A percentile compares a stretch with the other conserved stretches of the same genome.
phyloP scores from a whole-genome alignment of 495 filamentous ascomycete genomes.

The Aspergillus leporis region DNA sequence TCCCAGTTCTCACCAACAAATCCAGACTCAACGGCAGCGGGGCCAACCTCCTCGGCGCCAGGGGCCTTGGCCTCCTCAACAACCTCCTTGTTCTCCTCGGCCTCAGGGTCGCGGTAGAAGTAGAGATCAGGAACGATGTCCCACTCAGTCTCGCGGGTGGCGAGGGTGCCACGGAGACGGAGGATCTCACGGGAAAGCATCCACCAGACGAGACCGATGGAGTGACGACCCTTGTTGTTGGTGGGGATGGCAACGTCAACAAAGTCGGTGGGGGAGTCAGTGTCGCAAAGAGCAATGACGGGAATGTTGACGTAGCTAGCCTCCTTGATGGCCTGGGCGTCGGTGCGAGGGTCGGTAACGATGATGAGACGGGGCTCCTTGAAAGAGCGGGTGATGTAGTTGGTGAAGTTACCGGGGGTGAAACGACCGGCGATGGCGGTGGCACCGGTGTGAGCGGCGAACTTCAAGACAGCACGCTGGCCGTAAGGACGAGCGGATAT shows the following conservation, averaged over 20 bases:
- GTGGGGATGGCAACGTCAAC: conserved; percentile 99
- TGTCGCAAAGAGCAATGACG: conserved; percentile 98
- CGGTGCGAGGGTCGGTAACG: conserved; percentile 98
- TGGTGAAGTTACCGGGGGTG: conserved; percentile 99
- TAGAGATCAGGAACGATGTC: conserved; percentile 99
- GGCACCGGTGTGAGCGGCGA: conserved; percentile 94
- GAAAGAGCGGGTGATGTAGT: conserved; percentile 99
- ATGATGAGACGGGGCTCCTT: conserved; percentile 99
- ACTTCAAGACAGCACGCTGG: conserved; percentile 99
- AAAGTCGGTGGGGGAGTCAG: conserved; percentile 98
- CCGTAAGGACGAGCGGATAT: conserved; percentile 99
- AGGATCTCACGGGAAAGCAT: conserved; percentile 99
- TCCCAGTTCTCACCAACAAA: conserved; percentile 66
- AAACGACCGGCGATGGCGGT: conserved; percentile 98
- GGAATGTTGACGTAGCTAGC: conserved; percentile 99
- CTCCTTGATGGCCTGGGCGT: conserved; percentile 99
- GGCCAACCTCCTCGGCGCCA: conserved; percentile 80
- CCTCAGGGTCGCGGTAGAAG: conserved; percentile 99
- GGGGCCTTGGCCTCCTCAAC: conserved; percentile 65
- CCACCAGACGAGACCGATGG: conserved; percentile 99
- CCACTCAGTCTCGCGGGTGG: conserved; percentile 92
- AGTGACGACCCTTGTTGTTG: conserved; percentile 99
- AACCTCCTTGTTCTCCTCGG: conserved; percentile 94
- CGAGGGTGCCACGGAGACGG: conserved; percentile 93
- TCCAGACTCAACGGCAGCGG: conserved; percentile 74